Conservation (phyloP, 768 basidiomycete genomes). For the Tricholoma flavovirens region DNA sequence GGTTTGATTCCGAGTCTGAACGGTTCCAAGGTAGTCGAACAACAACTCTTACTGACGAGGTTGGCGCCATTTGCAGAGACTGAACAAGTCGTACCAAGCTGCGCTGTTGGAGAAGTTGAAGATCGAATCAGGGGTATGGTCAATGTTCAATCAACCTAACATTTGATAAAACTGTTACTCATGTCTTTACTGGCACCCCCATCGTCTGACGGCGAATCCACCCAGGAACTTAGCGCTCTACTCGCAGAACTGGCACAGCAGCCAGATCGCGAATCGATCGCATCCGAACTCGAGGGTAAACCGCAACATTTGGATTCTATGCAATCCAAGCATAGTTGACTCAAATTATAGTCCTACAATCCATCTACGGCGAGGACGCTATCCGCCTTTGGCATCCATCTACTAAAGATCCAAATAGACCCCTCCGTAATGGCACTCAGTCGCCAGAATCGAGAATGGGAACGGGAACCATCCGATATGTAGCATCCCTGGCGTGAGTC, state of each 20-base stretch:
- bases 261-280: constrained; percentile 36
- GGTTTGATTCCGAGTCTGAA: constrained; percentile 56
- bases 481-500: constrained; percentile 58
- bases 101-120: background rate
- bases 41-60: constrained; percentile 56
- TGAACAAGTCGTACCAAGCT: background rate
- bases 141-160: too few relatives aligned
- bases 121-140: background rate
- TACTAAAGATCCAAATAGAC: constrained; percentile 11
- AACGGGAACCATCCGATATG: constrained; percentile 52
- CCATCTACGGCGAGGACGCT: constrained; percentile 72
- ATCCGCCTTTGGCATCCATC: constrained; percentile 53
- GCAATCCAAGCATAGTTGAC: background rate
- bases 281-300: constrained; percentile 43
- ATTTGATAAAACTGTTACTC: too few relatives aligned
- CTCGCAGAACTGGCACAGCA: constrained; percentile 27
- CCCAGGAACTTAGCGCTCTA: constrained; percentile 29
- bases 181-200: constrained; percentile 17
- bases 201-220: constrained; percentile 12
- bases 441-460: constrained; percentile 16
- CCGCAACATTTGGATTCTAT: background rate
- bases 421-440: constrained; percentile 9
- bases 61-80: constrained; percentile 22
- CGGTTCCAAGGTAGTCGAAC: constrained; percentile 76
- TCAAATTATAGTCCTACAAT: constrained; percentile 54